Percentiles rank a stretch among this genome's conserved stretches.
Conservation (phyloP, 2,329 filamentous ascomycete species). For the Ophiostoma pallidulum region DNA sequence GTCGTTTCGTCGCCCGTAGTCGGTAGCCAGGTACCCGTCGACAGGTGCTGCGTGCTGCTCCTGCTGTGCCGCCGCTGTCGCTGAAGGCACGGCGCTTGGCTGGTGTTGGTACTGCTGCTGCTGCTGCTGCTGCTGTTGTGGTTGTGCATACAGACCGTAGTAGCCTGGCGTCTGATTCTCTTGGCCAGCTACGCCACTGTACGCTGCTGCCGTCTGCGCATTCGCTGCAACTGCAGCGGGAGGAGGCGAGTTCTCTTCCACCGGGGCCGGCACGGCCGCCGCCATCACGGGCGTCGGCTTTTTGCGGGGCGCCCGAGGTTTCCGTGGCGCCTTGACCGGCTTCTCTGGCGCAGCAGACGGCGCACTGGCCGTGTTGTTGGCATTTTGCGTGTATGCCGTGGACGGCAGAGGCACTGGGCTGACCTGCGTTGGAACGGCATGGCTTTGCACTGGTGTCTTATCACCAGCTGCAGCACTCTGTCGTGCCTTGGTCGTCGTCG, state of each 20-base stretch:
- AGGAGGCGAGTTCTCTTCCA: not conserved
- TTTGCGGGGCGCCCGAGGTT: conserved; percentile 5
- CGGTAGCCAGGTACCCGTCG: conserved; percentile 6
- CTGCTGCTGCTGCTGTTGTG: conserved; percentile 5
- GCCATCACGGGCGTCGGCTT: too few relatives aligned
- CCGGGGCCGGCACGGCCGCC: too few relatives aligned
- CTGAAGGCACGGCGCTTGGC: not conserved
- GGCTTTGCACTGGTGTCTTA: not conserved
- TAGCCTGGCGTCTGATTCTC: too few relatives aligned
- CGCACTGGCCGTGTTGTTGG: not conserved
- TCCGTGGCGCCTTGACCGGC: conserved; percentile 1
- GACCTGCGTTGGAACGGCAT: not conserved
- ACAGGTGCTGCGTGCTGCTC: not conserved
- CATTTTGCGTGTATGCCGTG: not conserved
- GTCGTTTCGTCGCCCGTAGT: not conserved
- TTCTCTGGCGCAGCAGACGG: not conserved
- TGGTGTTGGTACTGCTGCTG: not conserved
- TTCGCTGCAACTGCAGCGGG: not conserved
- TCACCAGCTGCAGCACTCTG: not conserved
- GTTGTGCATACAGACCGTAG: too few relatives aligned
- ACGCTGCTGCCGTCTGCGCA: too few relatives aligned
- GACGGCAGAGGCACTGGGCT: not conserved
- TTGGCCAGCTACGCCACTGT: too few relatives aligned
- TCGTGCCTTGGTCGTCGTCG: not conserved
- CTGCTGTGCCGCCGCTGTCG: not conserved